A percentile compares a stretch with the other conserved stretches of the same genome.
These are phyloP conservation scores for Ogataea zsoltii DNA, from an alignment of 805 yeast genomes.

Conservation along the genomic window DNA sequence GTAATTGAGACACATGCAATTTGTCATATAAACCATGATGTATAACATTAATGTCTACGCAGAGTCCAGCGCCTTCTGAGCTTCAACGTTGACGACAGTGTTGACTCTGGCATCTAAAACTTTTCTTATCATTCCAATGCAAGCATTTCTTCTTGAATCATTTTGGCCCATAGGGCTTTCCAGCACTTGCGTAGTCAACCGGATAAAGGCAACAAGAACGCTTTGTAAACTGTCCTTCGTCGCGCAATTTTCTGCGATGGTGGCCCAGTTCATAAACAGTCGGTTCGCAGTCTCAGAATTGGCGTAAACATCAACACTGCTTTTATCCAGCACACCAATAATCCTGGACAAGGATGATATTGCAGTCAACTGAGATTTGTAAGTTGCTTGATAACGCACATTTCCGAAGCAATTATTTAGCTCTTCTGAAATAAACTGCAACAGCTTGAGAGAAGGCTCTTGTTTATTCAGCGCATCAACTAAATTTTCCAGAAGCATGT, in stretches of 20 bases:
- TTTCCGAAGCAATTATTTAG: constrained; percentile 29
- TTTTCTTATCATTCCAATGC: constrained; percentile 36
- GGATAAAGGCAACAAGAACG: constrained; percentile 52
- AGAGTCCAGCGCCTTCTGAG: constrained; percentile 23
- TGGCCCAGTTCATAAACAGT: constrained; percentile 18
- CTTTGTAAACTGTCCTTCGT: constrained; percentile 44
- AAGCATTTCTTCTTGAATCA: constrained; percentile 46
- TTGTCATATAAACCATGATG: too few species aligned
- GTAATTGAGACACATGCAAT: too few species aligned
- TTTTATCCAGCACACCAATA: neutral
- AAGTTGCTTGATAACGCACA: constrained; percentile 14
- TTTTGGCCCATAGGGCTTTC: constrained; percentile 1
- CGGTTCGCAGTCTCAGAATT: constrained; percentile 18
- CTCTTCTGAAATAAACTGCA: constrained; percentile 39
- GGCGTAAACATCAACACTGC: constrained; percentile 3
- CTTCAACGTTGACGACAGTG: constrained; percentile 46
- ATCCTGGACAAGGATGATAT: constrained; percentile 7
- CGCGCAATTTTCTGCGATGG: constrained; percentile 16
- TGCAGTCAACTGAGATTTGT: constrained; percentile 20
- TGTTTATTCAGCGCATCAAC: constrained; percentile 41
- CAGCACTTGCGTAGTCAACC: constrained; percentile 21
- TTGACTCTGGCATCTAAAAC: constrained; percentile 41
- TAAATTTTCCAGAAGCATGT: constrained; percentile 13
- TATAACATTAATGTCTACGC: neutral
- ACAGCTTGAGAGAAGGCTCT: constrained; percentile 42